These are phyloP conservation scores for Myxozyma melibiosi DNA, from an alignment of 805 yeast species.

Conservation along the genomic window DNA sequence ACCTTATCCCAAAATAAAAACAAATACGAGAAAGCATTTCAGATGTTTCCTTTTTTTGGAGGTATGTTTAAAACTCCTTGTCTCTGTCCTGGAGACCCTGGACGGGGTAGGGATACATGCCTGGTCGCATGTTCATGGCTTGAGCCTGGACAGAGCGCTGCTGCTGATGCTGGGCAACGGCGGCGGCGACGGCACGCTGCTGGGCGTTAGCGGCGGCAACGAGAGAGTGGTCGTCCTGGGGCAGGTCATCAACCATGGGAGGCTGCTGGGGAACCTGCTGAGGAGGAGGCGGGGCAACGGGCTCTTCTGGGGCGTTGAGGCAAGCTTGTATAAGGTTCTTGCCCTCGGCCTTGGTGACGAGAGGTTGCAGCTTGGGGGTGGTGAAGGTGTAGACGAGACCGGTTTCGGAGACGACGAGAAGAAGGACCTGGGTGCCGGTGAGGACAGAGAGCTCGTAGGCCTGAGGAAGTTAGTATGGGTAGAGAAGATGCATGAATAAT, in stretches of 20 bases:
- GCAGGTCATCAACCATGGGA: constrained; percentile 27
- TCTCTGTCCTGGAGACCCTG: constrained; percentile 30
- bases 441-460: constrained; percentile 97
- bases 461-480: constrained; percentile 24
- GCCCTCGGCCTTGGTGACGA: constrained; percentile 96
- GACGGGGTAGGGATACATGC: constrained; percentile 31
- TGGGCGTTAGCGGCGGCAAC: constrained; percentile 22
- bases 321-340: constrained; percentile 96
- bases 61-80: constrained; percentile 20
- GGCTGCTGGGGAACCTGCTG: constrained; percentile 19
- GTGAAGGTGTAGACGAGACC: constrained; percentile 98
- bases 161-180: constrained; percentile 22
- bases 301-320: constrained; percentile 73
- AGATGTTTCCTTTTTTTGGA: too few relatives aligned
- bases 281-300: constrained; percentile 25
- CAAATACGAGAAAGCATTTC: too few relatives aligned
- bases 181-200: constrained; percentile 23
- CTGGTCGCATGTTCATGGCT: constrained; percentile 26
- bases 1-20: background rate
- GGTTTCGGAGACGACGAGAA: constrained; percentile 96
- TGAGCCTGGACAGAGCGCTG: constrained; percentile 21
- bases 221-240: constrained; percentile 18
- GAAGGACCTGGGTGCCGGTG: constrained; percentile 95
- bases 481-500: background rate
- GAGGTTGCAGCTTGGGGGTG: constrained; percentile 97